Evolutionary conservation across 306 rosid species (phyloP).

Genomic region (Cucumis melo): DNA sequence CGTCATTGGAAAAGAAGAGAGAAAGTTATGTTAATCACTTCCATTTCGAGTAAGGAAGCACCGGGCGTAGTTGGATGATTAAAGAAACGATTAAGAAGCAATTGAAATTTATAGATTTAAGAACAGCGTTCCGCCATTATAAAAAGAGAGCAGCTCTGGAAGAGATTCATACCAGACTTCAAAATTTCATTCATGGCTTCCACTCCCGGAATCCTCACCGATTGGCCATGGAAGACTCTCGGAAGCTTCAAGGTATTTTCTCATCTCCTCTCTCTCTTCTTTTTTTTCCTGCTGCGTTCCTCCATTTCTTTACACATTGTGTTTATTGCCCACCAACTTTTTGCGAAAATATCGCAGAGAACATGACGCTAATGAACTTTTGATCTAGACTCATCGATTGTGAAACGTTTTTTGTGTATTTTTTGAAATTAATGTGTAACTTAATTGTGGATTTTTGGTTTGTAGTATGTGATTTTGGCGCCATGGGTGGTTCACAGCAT

Average conservation of each 20-base stretch:
- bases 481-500: slow-evolving; percentile 15
- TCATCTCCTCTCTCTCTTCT: neutral
- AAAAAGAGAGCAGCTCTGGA: too few species aligned
- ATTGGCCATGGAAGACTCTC: slow-evolving; percentile 43
- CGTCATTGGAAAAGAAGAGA: too few species aligned
- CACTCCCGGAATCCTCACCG: slow-evolving; percentile 37
- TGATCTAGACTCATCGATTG: neutral
- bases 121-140: too few species aligned
- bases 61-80: too few species aligned
- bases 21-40: too few species aligned
- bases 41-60: too few species aligned
- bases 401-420: too few species aligned
- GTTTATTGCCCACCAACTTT: neutral
- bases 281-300: neutral
- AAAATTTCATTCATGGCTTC: slow-evolving; percentile 18
- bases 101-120: too few species aligned
- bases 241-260: slow-evolving; percentile 33
- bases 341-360: neutral
- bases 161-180: too few species aligned
- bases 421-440: too few species aligned
- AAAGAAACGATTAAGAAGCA: too few species aligned
- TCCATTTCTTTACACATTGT: neutral
- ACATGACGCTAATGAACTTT: neutral
- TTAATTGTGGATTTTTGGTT: neutral
- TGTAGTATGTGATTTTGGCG: slow-evolving; percentile 14